These are phyloP conservation scores for Papilionanthe hybrid DNA, from an alignment of 116 monocot species.

Conservation along the genomic window DNA sequence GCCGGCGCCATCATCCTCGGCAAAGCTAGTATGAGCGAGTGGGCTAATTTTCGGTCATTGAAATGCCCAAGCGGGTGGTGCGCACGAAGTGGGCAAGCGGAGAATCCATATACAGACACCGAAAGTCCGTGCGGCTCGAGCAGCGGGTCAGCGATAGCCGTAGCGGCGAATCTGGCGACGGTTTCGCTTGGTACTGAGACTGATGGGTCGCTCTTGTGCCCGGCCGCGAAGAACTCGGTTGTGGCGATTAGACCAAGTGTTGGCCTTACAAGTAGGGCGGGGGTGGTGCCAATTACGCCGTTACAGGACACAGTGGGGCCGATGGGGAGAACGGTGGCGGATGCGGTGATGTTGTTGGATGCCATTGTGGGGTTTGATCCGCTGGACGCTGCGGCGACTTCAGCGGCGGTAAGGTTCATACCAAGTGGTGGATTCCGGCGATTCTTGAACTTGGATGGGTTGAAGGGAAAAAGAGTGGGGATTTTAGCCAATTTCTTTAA, in stretches of 20 bases:
- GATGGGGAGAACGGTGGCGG: constrained; percentile 50
- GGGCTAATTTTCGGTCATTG: constrained; percentile 3
- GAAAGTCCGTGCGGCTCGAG: constrained; percentile 54
- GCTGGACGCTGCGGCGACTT: constrained; percentile 38
- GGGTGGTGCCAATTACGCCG: constrained; percentile 15
- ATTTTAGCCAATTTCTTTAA: constrained; percentile 47
- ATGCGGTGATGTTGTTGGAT: constrained; percentile 57
- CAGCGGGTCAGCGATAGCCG: constrained; percentile 70
- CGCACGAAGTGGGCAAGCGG: constrained; percentile 8
- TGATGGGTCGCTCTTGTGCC: constrained; percentile 60
- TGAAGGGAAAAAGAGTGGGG: constrained; percentile 58
- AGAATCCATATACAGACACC: constrained; percentile 53
- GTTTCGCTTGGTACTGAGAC: constrained; percentile 43
- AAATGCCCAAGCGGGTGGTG: constrained; percentile 2
- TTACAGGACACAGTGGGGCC: constrained; percentile 29
- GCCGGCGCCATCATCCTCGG: constrained; percentile 20
- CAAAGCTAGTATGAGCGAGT: constrained; percentile 25
- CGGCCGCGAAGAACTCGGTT: constrained; percentile 34
- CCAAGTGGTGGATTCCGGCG: constrained; percentile 49
- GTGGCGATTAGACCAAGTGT: constrained; percentile 62
- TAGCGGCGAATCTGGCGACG: constrained; percentile 59
- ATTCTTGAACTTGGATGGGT: constrained; percentile 44
- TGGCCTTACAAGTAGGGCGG: constrained; percentile 24
- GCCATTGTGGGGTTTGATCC: constrained; percentile 59
- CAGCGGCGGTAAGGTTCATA: constrained; percentile 36